Percentiles rank a stretch among this genome's conserved stretches.
phyloP scores from a whole-genome alignment of 352 stramenopile genomes.

The Phytophthora agathidicida region DNA sequence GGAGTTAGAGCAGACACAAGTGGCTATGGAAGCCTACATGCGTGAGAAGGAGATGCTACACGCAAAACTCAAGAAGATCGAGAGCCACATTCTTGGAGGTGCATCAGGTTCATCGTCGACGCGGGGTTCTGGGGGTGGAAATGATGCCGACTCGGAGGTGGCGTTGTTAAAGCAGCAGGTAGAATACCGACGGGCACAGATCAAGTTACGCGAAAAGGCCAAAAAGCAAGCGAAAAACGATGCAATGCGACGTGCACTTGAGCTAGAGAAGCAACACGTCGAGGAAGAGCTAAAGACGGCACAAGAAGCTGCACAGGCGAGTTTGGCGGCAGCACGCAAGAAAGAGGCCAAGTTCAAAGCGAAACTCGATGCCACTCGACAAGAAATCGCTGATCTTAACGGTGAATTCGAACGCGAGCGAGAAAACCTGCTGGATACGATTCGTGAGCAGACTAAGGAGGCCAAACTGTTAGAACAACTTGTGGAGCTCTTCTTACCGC shows the following conservation, averaged over 20 bases:
- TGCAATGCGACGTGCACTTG: slow-evolving; percentile 56
- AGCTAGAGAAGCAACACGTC: slow-evolving; percentile 76
- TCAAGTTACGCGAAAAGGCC: slow-evolving; percentile 80
- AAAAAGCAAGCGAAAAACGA: slow-evolving; percentile 74
- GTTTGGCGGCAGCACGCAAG: slow-evolving; percentile 57
- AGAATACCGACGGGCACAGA: slow-evolving; percentile 76
- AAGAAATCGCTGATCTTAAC: slow-evolving; percentile 86
- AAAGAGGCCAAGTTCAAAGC: slow-evolving; percentile 70
- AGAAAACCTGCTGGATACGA: slow-evolving; percentile 85
- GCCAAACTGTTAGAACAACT: slow-evolving; percentile 89
- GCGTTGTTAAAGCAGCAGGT: slow-evolving; percentile 82
- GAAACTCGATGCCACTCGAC: slow-evolving; percentile 77
- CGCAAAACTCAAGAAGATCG: slow-evolving; percentile 79
- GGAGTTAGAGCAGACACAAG: slow-evolving; percentile 74
- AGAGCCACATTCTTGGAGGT: slow-evolving; percentile 77
- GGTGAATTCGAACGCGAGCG: slow-evolving; percentile 88
- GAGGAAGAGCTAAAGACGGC: slow-evolving; percentile 75
- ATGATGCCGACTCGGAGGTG: slow-evolving; percentile 65
- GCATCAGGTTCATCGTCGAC: slow-evolving; percentile 28
- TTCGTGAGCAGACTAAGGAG: slow-evolving; percentile 91
- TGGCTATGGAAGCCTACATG: slow-evolving; percentile 67
- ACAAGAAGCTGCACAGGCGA: slow-evolving; percentile 69
- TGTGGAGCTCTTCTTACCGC: slow-evolving; percentile 82
- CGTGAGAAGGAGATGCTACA: slow-evolving; percentile 69
- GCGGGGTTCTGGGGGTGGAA: slow-evolving; percentile 5